Evolutionary conservation across 2,329 filamentous ascomycete species (phyloP).

Genomic region (Fusarium xylarioides): DNA sequence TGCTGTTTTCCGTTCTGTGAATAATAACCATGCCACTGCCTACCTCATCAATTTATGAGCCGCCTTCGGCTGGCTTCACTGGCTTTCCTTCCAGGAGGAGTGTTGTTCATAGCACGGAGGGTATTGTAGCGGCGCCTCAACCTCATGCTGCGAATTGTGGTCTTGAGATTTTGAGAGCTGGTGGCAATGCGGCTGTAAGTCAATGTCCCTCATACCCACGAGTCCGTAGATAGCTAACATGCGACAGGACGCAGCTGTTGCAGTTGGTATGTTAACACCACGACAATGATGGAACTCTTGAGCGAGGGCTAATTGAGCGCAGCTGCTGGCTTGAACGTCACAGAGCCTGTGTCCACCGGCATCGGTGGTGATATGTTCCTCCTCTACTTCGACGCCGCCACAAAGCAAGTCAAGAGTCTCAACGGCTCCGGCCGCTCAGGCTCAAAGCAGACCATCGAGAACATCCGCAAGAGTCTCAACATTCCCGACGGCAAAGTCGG

Average conservation of each 20-base stretch:
- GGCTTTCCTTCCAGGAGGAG: conserved; percentile 84
- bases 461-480: conserved; percentile 74
- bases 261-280: conserved; percentile 70
- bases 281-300: accelerated
- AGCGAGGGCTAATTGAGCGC: neutral
- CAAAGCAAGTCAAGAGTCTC: conserved; percentile 82
- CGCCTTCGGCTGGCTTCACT: conserved; percentile 60
- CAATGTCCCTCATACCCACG: accelerated
- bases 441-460: conserved; percentile 72
- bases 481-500: conserved; percentile 64
- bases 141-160: conserved; percentile 90
- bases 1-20: too few relatives aligned
- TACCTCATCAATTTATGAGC: conserved; percentile 57
- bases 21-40: conserved; percentile 56
- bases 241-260: conserved; percentile 88
- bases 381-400: conserved; percentile 86
- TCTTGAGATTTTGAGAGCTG: conserved; percentile 81
- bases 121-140: conserved; percentile 90
- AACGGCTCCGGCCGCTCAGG: conserved; percentile 94
- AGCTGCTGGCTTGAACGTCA: conserved; percentile 93
- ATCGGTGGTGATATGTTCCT: conserved; percentile 99
- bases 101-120: conserved; percentile 91
- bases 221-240: neutral
- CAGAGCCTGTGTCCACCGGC: conserved; percentile 90
- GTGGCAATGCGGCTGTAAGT: conserved; percentile 88